Evolutionary conservation across 768 basidiomycete species (phyloP).

Genomic region (Pilatotrama ljubarskyi): DNA sequence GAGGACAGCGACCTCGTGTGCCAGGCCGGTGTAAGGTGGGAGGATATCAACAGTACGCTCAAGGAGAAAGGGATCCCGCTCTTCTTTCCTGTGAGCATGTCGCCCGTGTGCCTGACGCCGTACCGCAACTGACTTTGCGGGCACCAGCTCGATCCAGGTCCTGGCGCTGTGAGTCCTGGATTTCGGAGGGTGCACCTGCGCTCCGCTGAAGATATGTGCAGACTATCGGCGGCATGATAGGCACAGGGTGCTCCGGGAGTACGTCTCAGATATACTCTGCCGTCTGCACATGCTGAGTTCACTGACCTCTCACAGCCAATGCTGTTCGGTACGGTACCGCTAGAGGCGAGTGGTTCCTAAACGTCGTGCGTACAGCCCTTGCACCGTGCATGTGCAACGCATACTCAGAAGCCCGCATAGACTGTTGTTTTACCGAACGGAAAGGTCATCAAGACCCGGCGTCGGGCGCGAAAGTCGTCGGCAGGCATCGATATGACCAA

Average conservation of each 20-base stretch:
- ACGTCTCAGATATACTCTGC: slow-evolving; percentile 33
- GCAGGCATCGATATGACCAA: slow-evolving; percentile 89
- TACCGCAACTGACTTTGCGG: neutral
- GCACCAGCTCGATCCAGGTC: slow-evolving; percentile 6
- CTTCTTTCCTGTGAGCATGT: slow-evolving; percentile 40
- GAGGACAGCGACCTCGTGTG: slow-evolving; percentile 73
- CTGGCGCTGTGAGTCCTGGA: slow-evolving; percentile 5
- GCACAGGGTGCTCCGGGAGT: slow-evolving; percentile 86
- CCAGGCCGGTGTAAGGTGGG: slow-evolving; percentile 78
- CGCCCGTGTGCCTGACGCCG: neutral
- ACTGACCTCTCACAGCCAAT: slow-evolving; percentile 42
- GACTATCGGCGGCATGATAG: slow-evolving; percentile 78
- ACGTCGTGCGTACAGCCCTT: slow-evolving; percentile 50
- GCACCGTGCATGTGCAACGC: neutral
- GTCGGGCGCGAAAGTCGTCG: slow-evolving; percentile 77
- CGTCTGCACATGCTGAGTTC: neutral
- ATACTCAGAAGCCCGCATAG: slow-evolving; percentile 36
- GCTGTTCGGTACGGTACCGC: slow-evolving; percentile 88
- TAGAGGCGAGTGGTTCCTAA: slow-evolving; percentile 85
- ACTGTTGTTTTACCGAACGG: slow-evolving; percentile 85
- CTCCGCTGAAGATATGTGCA: slow-evolving; percentile 37
- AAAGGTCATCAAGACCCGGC: slow-evolving; percentile 84
- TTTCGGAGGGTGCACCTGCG: slow-evolving; percentile 32
- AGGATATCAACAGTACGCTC: slow-evolving; percentile 71
- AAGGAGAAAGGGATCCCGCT: slow-evolving; percentile 70